Conservation (phyloP, 257 asterid genomes). For the Salvia splendens region DNA sequence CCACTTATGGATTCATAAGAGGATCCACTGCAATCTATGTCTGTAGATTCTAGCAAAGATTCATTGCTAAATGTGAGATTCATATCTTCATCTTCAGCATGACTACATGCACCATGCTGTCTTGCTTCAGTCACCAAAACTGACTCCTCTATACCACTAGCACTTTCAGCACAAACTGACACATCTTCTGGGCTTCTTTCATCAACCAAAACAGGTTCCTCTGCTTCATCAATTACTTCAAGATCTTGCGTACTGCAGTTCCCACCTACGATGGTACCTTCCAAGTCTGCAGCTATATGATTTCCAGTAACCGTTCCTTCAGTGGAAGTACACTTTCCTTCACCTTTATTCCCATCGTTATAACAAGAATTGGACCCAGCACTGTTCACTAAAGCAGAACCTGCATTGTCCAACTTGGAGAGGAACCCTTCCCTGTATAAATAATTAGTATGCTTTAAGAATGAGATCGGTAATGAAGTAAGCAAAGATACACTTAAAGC, state of each 20-base stretch:
- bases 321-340: slow-evolving; percentile 37
- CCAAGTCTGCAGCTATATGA: slow-evolving; percentile 25
- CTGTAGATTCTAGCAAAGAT: slow-evolving; percentile 34
- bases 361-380: slow-evolving; percentile 36
- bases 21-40: slow-evolving; percentile 19
- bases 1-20: slow-evolving; percentile 33
- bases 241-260: slow-evolving; percentile 24
- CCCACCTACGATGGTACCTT: slow-evolving; percentile 18
- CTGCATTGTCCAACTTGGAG: slow-evolving; percentile 55
- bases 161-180: slow-evolving; percentile 21
- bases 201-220: slow-evolving; percentile 28
- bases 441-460: no score
- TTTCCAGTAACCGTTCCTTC: slow-evolving; percentile 39
- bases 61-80: slow-evolving; percentile 27
- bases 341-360: slow-evolving; percentile 38
- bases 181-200: slow-evolving; percentile 36
- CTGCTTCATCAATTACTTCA: slow-evolving; percentile 31
- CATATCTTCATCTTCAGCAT: slow-evolving; percentile 29
- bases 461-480: no score
- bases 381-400: slow-evolving; percentile 37
- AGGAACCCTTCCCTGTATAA: slow-evolving; percentile 77
- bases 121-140: slow-evolving; percentile 32
- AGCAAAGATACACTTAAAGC: no score
- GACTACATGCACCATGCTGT: slow-evolving; percentile 28
- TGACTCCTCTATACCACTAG: slow-evolving; percentile 29